Conservation (phyloP, 345 rosid genomes). For the Eucalyptus decipiens region DNA sequence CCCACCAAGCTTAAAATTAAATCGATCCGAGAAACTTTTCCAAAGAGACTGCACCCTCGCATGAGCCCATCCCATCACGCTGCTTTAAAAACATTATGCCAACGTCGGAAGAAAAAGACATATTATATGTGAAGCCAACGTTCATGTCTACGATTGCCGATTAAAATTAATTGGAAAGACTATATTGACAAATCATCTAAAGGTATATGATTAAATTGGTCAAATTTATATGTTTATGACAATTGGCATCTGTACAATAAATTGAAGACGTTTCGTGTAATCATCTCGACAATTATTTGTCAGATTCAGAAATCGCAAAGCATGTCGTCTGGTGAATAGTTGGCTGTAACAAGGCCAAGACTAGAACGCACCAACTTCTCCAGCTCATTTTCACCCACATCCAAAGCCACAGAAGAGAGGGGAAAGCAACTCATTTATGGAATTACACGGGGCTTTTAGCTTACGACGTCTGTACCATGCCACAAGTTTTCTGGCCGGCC, state of each 20-base stretch:
- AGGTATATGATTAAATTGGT: accelerated
- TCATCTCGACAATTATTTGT: too few species aligned
- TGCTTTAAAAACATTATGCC: background rate
- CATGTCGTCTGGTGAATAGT: background rate
- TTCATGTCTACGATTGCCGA: accelerated
- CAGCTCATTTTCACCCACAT: background rate
- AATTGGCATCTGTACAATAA: too few species aligned
- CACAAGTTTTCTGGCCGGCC: background rate
- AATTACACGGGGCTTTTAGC: background rate
- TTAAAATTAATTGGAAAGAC: accelerated
- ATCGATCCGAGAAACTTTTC: background rate
- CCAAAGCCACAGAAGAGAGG: background rate
- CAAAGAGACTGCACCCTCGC: background rate
- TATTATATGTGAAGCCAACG: accelerated
- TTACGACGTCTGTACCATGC: background rate
- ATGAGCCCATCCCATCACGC: background rate
- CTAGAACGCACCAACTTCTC: background rate
- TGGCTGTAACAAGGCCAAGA: background rate
- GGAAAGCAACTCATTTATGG: background rate
- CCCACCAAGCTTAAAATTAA: background rate
- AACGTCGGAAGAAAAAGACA: background rate
- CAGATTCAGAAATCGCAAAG: too few species aligned
- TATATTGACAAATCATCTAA: too few species aligned
- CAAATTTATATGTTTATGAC: too few species aligned
- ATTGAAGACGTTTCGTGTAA: too few species aligned